phyloP scores from a whole-genome alignment of 2,329 filamentous ascomycete species.

The Trichoderma polysporum region DNA sequence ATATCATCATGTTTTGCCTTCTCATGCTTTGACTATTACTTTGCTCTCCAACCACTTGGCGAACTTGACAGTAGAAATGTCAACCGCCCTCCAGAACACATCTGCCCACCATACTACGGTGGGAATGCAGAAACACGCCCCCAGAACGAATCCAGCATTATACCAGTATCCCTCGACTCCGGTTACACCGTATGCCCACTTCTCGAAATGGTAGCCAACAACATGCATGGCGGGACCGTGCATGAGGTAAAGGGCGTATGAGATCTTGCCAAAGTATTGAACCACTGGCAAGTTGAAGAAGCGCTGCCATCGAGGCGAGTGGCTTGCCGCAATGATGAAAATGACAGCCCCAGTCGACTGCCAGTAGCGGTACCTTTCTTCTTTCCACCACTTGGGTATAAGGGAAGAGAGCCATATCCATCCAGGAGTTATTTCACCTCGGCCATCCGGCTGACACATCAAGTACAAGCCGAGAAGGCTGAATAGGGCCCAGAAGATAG shows the following conservation, averaged over 20 bases:
- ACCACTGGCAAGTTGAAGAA: slow-evolving; percentile 51
- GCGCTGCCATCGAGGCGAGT: slow-evolving; percentile 47
- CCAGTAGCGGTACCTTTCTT: slow-evolving; percentile 55
- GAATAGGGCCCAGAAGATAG: slow-evolving; percentile 40
- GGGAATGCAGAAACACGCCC: slow-evolving; percentile 49
- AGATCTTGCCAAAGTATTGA: slow-evolving; percentile 61
- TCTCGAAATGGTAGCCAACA: slow-evolving; percentile 52
- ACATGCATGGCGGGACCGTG: slow-evolving; percentile 57
- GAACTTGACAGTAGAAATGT: slow-evolving; percentile 56
- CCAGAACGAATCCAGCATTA: slow-evolving; percentile 47
- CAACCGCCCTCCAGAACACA: slow-evolving; percentile 55
- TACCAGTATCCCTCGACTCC: slow-evolving; percentile 48
- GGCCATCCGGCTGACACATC: slow-evolving; percentile 40
- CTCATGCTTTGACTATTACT: slow-evolving; percentile 36
- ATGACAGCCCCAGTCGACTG: slow-evolving; percentile 53
- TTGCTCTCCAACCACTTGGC: slow-evolving; percentile 55
- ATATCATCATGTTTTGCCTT: background rate
- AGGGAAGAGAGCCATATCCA: slow-evolving; percentile 49
- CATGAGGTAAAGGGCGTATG: slow-evolving; percentile 61
- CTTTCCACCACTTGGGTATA: slow-evolving; percentile 51
- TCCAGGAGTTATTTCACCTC: slow-evolving; percentile 50
- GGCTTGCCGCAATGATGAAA: slow-evolving; percentile 51
- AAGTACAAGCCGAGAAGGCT: slow-evolving; percentile 55
- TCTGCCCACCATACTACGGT: slow-evolving; percentile 55
- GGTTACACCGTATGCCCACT: slow-evolving; percentile 47